These are phyloP conservation scores for Neonectria neomacrospora DNA, from an alignment of 2,329 filamentous ascomycete genomes.

Conservation along the genomic window DNA sequence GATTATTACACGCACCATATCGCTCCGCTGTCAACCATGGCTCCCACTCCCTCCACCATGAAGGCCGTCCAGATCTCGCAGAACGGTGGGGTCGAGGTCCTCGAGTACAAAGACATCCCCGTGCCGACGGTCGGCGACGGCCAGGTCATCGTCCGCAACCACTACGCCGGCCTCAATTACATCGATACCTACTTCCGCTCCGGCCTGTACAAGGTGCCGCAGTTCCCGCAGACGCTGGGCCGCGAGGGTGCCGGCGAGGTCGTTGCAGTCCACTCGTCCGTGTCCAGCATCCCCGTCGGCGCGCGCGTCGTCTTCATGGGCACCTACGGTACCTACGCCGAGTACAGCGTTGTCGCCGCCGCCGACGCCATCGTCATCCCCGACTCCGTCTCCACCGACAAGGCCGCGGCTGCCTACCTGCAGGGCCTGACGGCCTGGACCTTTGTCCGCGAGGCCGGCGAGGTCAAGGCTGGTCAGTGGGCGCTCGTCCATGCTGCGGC, in stretches of 20 bases:
- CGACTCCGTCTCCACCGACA: slow-evolving; percentile 66
- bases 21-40: slow-evolving; percentile 65
- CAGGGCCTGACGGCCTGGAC: slow-evolving; percentile 88
- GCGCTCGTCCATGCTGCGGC: slow-evolving; percentile 87
- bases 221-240: slow-evolving; percentile 79
- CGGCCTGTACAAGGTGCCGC: slow-evolving; percentile 77
- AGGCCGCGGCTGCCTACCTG: slow-evolving; percentile 76
- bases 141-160: slow-evolving; percentile 83
- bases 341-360: slow-evolving; percentile 66
- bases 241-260: slow-evolving; percentile 82
- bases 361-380: slow-evolving; percentile 72
- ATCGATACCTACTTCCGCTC: slow-evolving; percentile 93
- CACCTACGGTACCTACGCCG: slow-evolving; percentile 61
- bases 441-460: slow-evolving; percentile 79
- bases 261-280: slow-evolving; percentile 66
- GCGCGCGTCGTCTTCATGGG: slow-evolving; percentile 78
- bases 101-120: slow-evolving; percentile 75
- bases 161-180: slow-evolving; percentile 84
- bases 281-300: slow-evolving; percentile 68
- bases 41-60: slow-evolving; percentile 77
- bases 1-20: slow-evolving; percentile 15
- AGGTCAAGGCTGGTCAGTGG: slow-evolving; percentile 82
- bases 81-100: slow-evolving; percentile 74
- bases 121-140: slow-evolving; percentile 76
- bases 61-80: slow-evolving; percentile 74